Conservation (phyloP, 257 asterid genomes). For the Euphrasia confusa region DNA sequence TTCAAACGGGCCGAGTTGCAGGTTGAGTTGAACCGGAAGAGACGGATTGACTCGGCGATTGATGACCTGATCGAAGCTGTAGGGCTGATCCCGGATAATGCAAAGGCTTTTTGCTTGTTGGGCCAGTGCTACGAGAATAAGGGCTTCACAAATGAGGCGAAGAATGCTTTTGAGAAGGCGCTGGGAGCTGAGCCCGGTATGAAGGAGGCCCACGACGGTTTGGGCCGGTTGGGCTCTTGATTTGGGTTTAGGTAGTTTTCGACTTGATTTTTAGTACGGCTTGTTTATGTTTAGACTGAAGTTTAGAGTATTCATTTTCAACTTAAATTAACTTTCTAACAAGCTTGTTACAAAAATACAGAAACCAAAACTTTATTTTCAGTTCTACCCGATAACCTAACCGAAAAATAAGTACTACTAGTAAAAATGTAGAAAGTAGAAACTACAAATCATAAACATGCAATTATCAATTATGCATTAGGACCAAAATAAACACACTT, state of each 20-base stretch:
- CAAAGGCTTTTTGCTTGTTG: slow-evolving; percentile 56
- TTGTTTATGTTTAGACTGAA: background rate
- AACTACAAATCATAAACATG: too few species aligned
- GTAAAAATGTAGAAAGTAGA: too few species aligned
- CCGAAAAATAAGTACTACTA: too few species aligned
- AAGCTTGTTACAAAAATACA: background rate
- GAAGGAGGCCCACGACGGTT: slow-evolving; percentile 39
- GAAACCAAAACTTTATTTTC: too few species aligned
- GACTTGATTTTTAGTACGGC: background rate
- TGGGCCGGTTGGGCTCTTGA: slow-evolving; percentile 37
- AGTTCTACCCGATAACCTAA: too few species aligned
- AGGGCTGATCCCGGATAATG: slow-evolving; percentile 43
- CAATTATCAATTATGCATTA: too few species aligned
- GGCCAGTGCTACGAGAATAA: slow-evolving; percentile 60
- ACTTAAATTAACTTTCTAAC: background rate
- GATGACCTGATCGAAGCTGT: slow-evolving; percentile 60
- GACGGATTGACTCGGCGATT: slow-evolving; percentile 66
- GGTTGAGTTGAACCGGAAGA: slow-evolving; percentile 49
- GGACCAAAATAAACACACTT: too few species aligned
- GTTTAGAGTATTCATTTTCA: background rate
- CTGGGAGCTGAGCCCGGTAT: slow-evolving; percentile 40
- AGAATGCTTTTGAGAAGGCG: slow-evolving; percentile 41
- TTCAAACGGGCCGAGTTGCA: slow-evolving; percentile 67
- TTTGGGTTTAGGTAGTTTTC: background rate
- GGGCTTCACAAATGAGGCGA: slow-evolving; percentile 46